Evolutionary conservation across 106 monocot genomes (phyloP).

Genomic region (Xerophyta viscosa): DNA sequence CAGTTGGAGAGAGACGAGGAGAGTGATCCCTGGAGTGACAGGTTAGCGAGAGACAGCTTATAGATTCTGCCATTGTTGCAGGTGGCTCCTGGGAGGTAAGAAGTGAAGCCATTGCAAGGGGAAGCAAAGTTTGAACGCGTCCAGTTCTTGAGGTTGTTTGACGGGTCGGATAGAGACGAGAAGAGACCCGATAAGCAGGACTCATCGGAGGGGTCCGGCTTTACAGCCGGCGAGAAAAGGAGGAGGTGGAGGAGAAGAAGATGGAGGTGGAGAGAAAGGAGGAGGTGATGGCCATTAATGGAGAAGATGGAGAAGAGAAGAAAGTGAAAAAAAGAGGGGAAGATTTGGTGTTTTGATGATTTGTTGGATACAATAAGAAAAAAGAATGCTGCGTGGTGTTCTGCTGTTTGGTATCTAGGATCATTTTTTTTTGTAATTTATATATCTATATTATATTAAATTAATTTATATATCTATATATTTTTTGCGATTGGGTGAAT

Average conservation of each 20-base stretch:
- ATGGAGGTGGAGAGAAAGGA: too few relatives aligned
- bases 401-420: too few relatives aligned
- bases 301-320: not conserved
- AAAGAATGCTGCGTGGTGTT: too few relatives aligned
- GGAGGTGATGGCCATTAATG: not conserved
- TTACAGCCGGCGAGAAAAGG: too few relatives aligned
- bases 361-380: too few relatives aligned
- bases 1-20: constrained; percentile 51
- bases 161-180: constrained; percentile 22
- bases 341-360: too few relatives aligned
- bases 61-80: constrained; percentile 78
- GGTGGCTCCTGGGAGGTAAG: constrained; percentile 57
- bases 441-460: too few relatives aligned
- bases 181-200: constrained; percentile 41
- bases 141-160: constrained; percentile 35
- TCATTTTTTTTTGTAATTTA: too few relatives aligned
- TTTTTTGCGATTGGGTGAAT: too few relatives aligned
- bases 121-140: constrained; percentile 27
- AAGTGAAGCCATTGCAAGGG: constrained; percentile 59
- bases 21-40: constrained; percentile 33
- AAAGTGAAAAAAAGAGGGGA: not conserved
- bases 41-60: constrained; percentile 52
- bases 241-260: too few relatives aligned
- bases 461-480: too few relatives aligned
- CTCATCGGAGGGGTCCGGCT: constrained; percentile 44